Evolutionary conservation across 805 yeast species (phyloP).

Genomic region (Candida insectorum): DNA sequence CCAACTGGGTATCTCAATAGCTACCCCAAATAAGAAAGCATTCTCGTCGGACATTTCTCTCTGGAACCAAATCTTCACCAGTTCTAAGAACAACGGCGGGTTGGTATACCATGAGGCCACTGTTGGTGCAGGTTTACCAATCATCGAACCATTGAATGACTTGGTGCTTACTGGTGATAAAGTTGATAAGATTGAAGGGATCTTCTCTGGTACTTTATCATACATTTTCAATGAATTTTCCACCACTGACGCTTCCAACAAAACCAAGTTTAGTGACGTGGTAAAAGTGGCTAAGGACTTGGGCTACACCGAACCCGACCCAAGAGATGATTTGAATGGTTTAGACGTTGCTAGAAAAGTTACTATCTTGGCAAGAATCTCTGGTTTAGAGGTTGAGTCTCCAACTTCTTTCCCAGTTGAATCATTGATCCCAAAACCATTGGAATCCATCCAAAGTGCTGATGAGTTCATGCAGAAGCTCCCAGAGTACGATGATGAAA

Average conservation of each 20-base stretch:
- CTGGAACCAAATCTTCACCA: conserved; percentile 73
- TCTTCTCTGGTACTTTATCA: conserved; percentile 92
- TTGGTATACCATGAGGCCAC: conserved; percentile 97
- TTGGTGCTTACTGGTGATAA: conserved; percentile 90
- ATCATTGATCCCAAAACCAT: conserved; percentile 83
- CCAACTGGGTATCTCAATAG: conserved; percentile 79
- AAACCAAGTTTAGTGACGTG: conserved; percentile 81
- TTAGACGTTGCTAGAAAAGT: conserved; percentile 98
- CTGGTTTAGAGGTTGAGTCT: conserved; percentile 81
- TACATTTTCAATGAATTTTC: conserved; percentile 94
- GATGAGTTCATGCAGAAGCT: conserved; percentile 76
- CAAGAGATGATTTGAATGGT: conserved; percentile 98
- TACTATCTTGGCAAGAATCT: conserved; percentile 88
- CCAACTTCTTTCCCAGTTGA: conserved; percentile 94
- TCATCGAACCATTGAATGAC: conserved; percentile 84
- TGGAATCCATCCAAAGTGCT: conserved; percentile 70
- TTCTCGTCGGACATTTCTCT: conserved; percentile 72
- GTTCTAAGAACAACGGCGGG: conserved; percentile 53
- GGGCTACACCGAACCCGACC: conserved; percentile 99
- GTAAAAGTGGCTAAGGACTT: conserved; percentile 83
- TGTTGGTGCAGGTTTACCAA: conserved; percentile 98
- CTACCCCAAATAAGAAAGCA: conserved; percentile 98
- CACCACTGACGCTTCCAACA: conserved; percentile 52
- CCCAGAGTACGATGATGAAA: conserved; percentile 78
- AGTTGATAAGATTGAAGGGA: conserved; percentile 89